Base-by-base conservation (phyloP, 2,329 filamentous ascomycete species). In the Cladosporium colombiae region DNA sequence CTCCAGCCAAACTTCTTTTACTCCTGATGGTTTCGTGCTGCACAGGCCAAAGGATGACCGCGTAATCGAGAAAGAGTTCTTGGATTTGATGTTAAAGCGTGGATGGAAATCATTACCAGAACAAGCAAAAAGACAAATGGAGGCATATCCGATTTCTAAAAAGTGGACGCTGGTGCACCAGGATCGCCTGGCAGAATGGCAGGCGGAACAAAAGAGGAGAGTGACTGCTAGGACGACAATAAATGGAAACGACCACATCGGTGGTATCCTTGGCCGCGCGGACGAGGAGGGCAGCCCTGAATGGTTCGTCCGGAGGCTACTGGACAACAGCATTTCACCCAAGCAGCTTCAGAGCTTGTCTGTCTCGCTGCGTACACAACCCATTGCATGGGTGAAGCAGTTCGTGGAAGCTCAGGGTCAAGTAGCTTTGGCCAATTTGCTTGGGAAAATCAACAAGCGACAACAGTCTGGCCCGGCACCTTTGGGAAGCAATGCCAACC, bases 141-240 rank as follows among this genome's bases (percentile, higher is more conserved):
- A 95, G 80, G 93, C 93, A 44, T 98, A 99, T 77, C 92, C 93
- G 16, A 87, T 95, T 10, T 87, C 89, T 70, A 98, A 98, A 84
- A 99, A 98, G 80, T 99, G 95, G 95, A 97, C 93, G 1, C 82
- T 99, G 67, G 91, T 99, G 61, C 91, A 98, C 77, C 94, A 99
- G 79, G 95, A 99, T 80, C 90, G 92, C 68, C 84, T 99, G 72
- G 92, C 92, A 7, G 94, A 98, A 79, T 91, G 89, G 85, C 93
- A 98, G 82, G 92, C 93, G 50, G 94, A 98, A 75, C 92, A 97
- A 79, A 97, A 94, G 79, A 88, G 93, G 71, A 85, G 91, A 71
- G 87, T 89, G 73, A 91, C 91, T 62, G 87, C 89, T 40, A 88
- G 89, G 68, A 85, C 84, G 67, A 88, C 90, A 6, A 80, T 81